Evolutionary conservation across 2,329 filamentous ascomycete species (phyloP), one percentile per base, ranked within the genome.

Genomic region (Lachnellula suecica): DNA sequence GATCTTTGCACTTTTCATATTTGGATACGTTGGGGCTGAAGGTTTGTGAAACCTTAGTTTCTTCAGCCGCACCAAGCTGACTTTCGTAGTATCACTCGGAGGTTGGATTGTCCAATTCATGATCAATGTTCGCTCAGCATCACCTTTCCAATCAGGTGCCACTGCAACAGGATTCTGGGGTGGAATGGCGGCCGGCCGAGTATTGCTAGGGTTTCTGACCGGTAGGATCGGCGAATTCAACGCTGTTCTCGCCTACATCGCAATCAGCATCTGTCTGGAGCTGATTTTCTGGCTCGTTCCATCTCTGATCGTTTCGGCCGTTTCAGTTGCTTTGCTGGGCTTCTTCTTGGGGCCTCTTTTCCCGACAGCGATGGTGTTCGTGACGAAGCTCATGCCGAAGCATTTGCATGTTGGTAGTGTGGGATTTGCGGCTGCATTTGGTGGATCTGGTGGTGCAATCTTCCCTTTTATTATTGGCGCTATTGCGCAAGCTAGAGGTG

Each of bases 91-190:
- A 54, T 83, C 82, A 1, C 73, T 91, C 2, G 86, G 87, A 19
- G 89, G 89, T 15, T 94, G 89, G 89, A 86, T 95, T 57, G 85
- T 90, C 44, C 86, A 85, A 1, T 95, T 96, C 67, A 95, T 96
- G 89, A 83, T 92, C n/a, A 75, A 81, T 19, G 84, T 91, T 22
- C 81, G 91, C 13, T 69, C 85, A 34, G 89, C 85, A 3, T 78
- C 75, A 22, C 74, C 83, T 0, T 93, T 94, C 63, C 78, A 84
- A 2, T 85, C 87, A 29, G 90, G 90, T 2, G 82, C 94, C 72
- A 84, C 83, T 0, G 85, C 84, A 0, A 93, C 89, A 0, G 85
- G 89, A 0, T 95, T 93, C 71, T 96, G 91, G 91, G 79, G 90
- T 40, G 91, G 90, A 0, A 77, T 95, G 57, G 92, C 89, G 0